Evolutionary conservation across 2,329 filamentous ascomycete species (phyloP).

Genomic region (Proliferodiscus dingleyae): DNA sequence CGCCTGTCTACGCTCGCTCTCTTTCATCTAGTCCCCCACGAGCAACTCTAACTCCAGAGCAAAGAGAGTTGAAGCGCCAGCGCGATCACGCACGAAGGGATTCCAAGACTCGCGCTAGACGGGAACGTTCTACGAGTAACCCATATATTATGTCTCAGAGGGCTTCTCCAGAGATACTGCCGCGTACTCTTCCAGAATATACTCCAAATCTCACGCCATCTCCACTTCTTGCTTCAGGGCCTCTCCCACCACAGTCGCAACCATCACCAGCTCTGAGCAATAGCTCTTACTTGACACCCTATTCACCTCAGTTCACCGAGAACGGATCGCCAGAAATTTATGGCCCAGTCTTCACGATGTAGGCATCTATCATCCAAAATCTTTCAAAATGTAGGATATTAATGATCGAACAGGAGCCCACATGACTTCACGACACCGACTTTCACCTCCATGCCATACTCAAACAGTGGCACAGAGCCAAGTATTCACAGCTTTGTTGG

Average conservation of each 20-base stretch:
- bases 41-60: constrained; percentile 50
- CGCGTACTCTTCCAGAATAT: constrained; percentile 29
- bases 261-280: constrained; percentile 24
- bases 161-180: constrained; percentile 30
- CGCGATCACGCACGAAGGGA: constrained; percentile 55
- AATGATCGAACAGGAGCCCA: constrained; percentile 15
- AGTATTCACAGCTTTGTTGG: constrained; percentile 25
- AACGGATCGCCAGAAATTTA: constrained; percentile 27
- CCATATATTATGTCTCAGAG: constrained; percentile 29
- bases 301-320: constrained; percentile 25
- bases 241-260: constrained; percentile 15
- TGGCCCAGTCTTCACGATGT: constrained; percentile 29
- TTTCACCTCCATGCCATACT: constrained; percentile 25
- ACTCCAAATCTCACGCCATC: constrained; percentile 27
- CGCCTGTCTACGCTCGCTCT: constrained; percentile 30
- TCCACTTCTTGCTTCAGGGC: constrained; percentile 27
- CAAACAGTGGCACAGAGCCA: constrained; percentile 17
- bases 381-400: not conserved
- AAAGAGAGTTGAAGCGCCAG: constrained; percentile 58
- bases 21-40: constrained; percentile 53
- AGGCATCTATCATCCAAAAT: constrained; percentile 7
- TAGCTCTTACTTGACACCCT: constrained; percentile 27
- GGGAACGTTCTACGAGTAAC: constrained; percentile 35
- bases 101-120: constrained; percentile 50
- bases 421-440: constrained; percentile 26